phyloP scores from a whole-genome alignment of 225 moss, liverwort and hornwort species.

The Bryum argenteum region DNA sequence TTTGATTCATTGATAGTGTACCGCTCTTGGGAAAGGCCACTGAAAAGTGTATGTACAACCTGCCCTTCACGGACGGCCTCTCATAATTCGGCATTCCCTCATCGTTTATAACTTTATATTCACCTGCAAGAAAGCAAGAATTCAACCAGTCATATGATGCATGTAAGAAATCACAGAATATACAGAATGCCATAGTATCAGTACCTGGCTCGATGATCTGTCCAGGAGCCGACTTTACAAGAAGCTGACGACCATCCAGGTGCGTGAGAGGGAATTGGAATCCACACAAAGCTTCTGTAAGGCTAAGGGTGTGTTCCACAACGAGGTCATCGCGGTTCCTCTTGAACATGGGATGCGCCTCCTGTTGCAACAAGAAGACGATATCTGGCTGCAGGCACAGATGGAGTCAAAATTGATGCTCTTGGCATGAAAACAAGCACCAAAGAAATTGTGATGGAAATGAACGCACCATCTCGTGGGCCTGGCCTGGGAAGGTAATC shows the following conservation, averaged over 20 bases:
- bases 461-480: constrained; percentile 49
- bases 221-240: constrained; percentile 75
- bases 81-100: constrained; percentile 96
- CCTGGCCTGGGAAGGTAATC: constrained; percentile 53
- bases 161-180: too few relatives aligned
- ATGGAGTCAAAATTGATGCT: too few relatives aligned
- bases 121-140: constrained; percentile 52
- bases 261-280: constrained; percentile 90
- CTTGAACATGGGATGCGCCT: constrained; percentile 91
- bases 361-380: constrained; percentile 83
- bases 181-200: background rate
- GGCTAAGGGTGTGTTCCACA: constrained; percentile 71
- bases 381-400: constrained; percentile 42
- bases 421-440: background rate
- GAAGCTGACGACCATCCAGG: constrained; percentile 77
- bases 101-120: constrained; percentile 91
- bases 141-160: too few relatives aligned
- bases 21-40: constrained; percentile 80
- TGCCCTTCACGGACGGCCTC: constrained; percentile 94
- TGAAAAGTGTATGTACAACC: constrained; percentile 77
- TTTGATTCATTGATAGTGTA: constrained; percentile 54
- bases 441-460: background rate
- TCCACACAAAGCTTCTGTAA: constrained; percentile 87
- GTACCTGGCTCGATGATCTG: constrained; percentile 93
- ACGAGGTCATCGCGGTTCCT: constrained; percentile 87